Base-by-base conservation (phyloP, 2,329 filamentous ascomycete species). In the Paraphoma sp. region DNA sequence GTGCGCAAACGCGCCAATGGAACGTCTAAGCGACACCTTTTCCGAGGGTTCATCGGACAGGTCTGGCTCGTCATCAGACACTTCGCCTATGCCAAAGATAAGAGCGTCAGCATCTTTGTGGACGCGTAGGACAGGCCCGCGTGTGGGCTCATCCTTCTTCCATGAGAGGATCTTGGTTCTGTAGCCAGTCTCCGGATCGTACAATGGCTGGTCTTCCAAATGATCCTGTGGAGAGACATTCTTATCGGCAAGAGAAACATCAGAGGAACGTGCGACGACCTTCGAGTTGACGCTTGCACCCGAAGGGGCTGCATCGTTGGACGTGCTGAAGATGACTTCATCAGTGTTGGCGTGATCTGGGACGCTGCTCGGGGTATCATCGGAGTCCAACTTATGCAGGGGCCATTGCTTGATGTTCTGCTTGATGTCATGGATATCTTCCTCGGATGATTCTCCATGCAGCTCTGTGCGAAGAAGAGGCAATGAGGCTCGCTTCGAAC, bases 101-200 rank as follows among this genome's bases (percentile, higher is more conserved):
- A 72, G 31, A 12, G 45, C 46, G 40, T 74, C 69, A n/a, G 70
- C 71, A 29, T 73, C 69, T 33, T 58, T 45, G 18, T 48, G 51
- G 16, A 73, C 69, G 63, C 4, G 70, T 69, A 16, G 61, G 45
- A 17, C 51, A 57, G 30, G 56, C 54, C 12, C 50, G 38, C 2
- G 59, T 53, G 3, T 64, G 58, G 29, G 40, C 10, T 42, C 8
- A 9, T 42, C 40, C 12, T 16, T 17, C 16, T 63, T 60, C 52
- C 54, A 53, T 6, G 64, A 71, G 4, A 71, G 56, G 23, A 57
- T 63, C 51, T 65, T 72, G 2, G 68, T 48, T 2, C 69, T 60
- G 23, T 48, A 48, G 8, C 54, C 45, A 36, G 41, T n/a, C 12
- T 54, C 41, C 29, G 46, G 23, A 4, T 61, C 47, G 6, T 64